Evolutionary conservation across 1,284 basidiomycete species (phyloP), one percentile per base, ranked within the genome.

Genomic region (Cryptococcus sp.): DNA sequence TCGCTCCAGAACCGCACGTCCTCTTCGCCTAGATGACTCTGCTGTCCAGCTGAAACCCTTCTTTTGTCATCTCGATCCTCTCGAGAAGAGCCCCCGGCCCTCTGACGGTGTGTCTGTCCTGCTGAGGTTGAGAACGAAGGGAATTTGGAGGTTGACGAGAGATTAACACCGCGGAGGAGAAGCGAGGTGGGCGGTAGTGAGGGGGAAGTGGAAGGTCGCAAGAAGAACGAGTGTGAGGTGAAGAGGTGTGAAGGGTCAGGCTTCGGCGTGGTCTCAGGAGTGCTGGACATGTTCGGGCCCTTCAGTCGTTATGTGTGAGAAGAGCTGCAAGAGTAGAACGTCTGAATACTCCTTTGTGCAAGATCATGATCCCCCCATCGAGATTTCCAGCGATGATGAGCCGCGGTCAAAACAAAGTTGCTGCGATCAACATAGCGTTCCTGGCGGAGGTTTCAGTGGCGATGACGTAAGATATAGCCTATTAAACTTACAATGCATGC

Each of bases 121-220:
- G 40, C 10, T 10, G 52, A 39, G 3, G 40, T 25, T n/a, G 48
- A 50, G 19, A 56, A 19, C 11, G 54, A 55, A 19, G 95, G 93
- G 1, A 86, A 88, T 73, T 99, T 98, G 53, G 87, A 85, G 0
- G 90, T 87, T 1, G 90, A 91, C 7, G 90, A 90, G 54, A 98
- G 85, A 76, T 99, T 98, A 54, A 98, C 88, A 39, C 95, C 95
- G 42, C 94, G 86, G 0, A 99, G 82, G 23, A 97, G 81, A 20
- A 96, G 23, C 3, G 62, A 58, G 15, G 58, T 48, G 13, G 66
- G 57, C 3, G 67, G 65, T 25, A 48, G 45, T 39, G 40, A 42
- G 19, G 57, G 35, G 20, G 47, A 27, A 5, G 52, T 5, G 7
- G 66, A 55, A 11, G 62, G 62, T 45, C 57, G 50, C 10, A 68